These are phyloP conservation scores for Boechera stricta DNA, from an alignment of 345 rosid species.

Conservation along the genomic window DNA sequence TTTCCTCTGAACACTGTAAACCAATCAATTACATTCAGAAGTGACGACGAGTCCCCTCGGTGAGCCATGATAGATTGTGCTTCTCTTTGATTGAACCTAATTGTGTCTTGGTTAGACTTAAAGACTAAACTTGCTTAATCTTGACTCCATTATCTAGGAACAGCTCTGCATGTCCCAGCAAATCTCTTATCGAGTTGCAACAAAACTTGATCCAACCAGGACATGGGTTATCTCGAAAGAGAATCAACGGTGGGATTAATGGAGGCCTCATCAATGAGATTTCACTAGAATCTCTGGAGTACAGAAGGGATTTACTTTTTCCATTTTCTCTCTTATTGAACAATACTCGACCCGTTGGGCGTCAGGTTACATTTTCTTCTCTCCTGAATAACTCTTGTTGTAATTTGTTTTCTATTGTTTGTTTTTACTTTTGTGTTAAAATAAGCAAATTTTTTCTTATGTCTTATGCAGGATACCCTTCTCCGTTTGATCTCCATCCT, in stretches of 20 bases:
- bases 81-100: conserved; percentile 8
- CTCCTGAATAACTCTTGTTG: conserved; percentile 7
- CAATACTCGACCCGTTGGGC: conserved; percentile 89
- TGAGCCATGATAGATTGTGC: conserved; percentile 41
- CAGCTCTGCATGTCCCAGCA: conserved; percentile 51
- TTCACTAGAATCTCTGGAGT: conserved; percentile 74
- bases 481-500: conserved; percentile 77
- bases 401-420: background rate
- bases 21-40: conserved; percentile 54
- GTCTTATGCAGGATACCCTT: conserved; percentile 72
- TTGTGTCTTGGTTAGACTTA: background rate
- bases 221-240: conserved; percentile 80
- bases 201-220: conserved; percentile 59
- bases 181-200: conserved; percentile 59
- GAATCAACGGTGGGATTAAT: conserved; percentile 83
- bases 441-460: background rate
- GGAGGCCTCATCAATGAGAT: conserved; percentile 85
- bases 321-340: conserved; percentile 80
- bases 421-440: background rate
- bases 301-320: conserved; percentile 71
- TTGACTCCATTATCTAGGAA: conserved; percentile 53
- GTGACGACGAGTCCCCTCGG: conserved; percentile 63
- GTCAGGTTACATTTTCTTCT: conserved; percentile 62
- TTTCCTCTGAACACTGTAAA: conserved; percentile 50
- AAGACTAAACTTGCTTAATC: conserved; percentile 27